phyloP scores from a whole-genome alignment of 805 yeast genomes.

The Yamadazyma phyllophila region DNA sequence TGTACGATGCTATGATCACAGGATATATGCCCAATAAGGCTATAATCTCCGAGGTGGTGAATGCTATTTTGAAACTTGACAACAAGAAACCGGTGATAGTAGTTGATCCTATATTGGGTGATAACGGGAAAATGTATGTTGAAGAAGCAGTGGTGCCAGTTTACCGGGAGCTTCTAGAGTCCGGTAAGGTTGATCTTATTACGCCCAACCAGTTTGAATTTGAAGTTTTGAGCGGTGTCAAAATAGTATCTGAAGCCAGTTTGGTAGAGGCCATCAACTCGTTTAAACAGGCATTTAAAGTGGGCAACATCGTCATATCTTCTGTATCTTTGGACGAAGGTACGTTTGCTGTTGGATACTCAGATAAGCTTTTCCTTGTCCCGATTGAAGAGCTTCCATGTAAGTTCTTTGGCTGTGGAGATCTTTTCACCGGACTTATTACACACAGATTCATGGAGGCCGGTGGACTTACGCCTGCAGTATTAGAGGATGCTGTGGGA shows the following conservation, averaged over 20 bases:
- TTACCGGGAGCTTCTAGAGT: slow-evolving; percentile 46
- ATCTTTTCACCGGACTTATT: slow-evolving; percentile 62
- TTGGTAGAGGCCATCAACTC: slow-evolving; percentile 36
- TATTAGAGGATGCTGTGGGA: slow-evolving; percentile 24
- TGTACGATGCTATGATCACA: slow-evolving; percentile 65
- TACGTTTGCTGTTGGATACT: slow-evolving; percentile 43
- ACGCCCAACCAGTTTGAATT: slow-evolving; percentile 79
- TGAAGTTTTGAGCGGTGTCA: slow-evolving; percentile 53
- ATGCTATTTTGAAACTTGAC: slow-evolving; percentile 22
- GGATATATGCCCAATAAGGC: slow-evolving; percentile 76
- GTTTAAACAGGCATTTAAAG: slow-evolving; percentile 45
- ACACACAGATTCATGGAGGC: slow-evolving; percentile 45
- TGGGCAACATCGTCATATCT: slow-evolving; percentile 57
- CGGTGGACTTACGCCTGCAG: slow-evolving; percentile 21
- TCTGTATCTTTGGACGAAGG: slow-evolving; percentile 43
- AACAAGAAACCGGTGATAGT: slow-evolving; percentile 50
- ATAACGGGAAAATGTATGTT: slow-evolving; percentile 81
- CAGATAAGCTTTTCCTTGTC: slow-evolving; percentile 20
- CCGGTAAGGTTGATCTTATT: slow-evolving; percentile 46
- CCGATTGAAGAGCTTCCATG: slow-evolving; percentile 54
- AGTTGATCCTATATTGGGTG: slow-evolving; percentile 91
- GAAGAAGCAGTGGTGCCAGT: slow-evolving; percentile 51
- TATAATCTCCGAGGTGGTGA: slow-evolving; percentile 50
- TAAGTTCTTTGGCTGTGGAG: slow-evolving; percentile 73
- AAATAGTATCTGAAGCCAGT: slow-evolving; percentile 35